Percentiles rank a stretch among this genome's conserved stretches.
Conservation (phyloP, 192 early-diverging fungal genomes). For the Backusella parvicylindrica region DNA sequence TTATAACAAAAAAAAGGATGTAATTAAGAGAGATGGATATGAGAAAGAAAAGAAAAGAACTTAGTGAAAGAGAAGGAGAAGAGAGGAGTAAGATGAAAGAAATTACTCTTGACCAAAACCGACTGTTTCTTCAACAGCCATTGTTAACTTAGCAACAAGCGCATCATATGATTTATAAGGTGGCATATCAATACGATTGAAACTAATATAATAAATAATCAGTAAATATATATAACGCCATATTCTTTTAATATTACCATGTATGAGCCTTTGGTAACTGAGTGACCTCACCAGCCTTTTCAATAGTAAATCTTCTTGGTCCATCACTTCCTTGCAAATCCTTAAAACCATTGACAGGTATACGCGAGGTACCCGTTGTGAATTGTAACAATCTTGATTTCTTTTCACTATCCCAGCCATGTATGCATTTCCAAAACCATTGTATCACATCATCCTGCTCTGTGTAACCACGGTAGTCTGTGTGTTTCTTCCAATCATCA, state of each 20-base stretch:
- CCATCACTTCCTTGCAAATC: slow-evolving; percentile 97
- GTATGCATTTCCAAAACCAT: slow-evolving; percentile 96
- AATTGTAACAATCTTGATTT: slow-evolving; percentile 94
- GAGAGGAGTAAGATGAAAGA: neutral
- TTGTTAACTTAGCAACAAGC: slow-evolving; percentile 52
- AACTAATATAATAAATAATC: slow-evolving; percentile 53
- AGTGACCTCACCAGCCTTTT: slow-evolving; percentile 85
- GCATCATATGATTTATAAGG: slow-evolving; percentile 85
- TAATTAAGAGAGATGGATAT: neutral
- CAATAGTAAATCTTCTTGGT: slow-evolving; percentile 92
- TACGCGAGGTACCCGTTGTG: slow-evolving; percentile 95
- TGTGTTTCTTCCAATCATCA: slow-evolving; percentile 99
- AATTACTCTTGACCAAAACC: slow-evolving; percentile 85
- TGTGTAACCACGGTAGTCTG: slow-evolving; percentile 96
- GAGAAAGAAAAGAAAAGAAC: neutral
- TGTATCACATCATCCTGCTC: slow-evolving; percentile 93
- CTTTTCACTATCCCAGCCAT: slow-evolving; percentile 89
- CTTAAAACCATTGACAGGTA: slow-evolving; percentile 98
- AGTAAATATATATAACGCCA: neutral
- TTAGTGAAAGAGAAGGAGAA: neutral
- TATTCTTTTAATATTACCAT: slow-evolving; percentile 54
- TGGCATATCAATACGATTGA: slow-evolving; percentile 97
- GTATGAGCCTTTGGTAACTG: slow-evolving; percentile 94
- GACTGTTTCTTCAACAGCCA: slow-evolving; percentile 95
- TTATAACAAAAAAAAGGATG: neutral